Evolutionary conservation across 768 basidiomycete species (phyloP), one percentile per base, ranked within the genome.

Genomic region (Galerina marginata): DNA sequence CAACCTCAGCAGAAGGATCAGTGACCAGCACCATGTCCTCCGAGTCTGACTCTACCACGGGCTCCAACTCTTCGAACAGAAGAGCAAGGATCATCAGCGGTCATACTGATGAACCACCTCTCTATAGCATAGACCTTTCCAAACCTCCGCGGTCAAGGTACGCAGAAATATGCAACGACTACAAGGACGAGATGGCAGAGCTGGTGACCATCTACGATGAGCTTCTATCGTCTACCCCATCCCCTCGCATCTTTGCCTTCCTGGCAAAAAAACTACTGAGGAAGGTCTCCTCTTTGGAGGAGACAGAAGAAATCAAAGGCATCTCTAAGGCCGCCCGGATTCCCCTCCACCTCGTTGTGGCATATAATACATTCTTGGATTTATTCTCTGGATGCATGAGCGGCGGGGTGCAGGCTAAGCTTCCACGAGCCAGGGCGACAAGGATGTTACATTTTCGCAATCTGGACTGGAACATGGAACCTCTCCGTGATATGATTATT

Each of bases 281-380:
- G 49, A 68, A 71, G 36, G 74, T 79, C 25, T 62, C 67, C 42
- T 72, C 71, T 3, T 39, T 54, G 3, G 77, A 78, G 56, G 77
- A 79, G 52, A 75, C 71, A 2, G 61, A 67, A 46, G 76, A 78
- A 58, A 72, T 78, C 4, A 61, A 61, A 25, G 76, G 76, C 0
- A 77, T 79, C 7, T 56, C 75, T 2, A 57, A 65, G 36, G 67
- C 46, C 20, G 71, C 71, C 10, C 71, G 68, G 4, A 67, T 75
- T 16, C 72, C 71, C 5, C 38, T 74, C 10, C 71, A 76, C 59
- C 63, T 77, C 9, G 73, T 75, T 2, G 74, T 79, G 6, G 78
- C 77, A 20, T 76, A 71, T 58, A 78, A 77, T 64, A 77, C 77
- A 2, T 77, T 79, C 46, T 60, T 79, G 54, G 77, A 79, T 57